These are phyloP conservation scores for Xylariaceae sp. DNA, from an alignment of 2,329 filamentous ascomycete species.

Conservation along the genomic window DNA sequence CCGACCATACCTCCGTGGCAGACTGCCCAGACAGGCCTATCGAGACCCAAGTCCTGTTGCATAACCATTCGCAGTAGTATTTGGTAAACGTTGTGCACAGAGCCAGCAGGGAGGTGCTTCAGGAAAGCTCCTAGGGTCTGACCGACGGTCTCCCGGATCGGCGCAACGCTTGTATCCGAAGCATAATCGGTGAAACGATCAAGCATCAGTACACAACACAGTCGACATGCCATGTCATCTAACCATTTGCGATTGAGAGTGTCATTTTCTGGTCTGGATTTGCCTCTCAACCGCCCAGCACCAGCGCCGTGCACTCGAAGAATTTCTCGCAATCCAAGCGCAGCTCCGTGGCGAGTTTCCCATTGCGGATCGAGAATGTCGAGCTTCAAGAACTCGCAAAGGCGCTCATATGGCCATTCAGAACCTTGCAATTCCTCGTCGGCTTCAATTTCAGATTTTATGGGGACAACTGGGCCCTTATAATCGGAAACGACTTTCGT, in stretches of 20 bases:
- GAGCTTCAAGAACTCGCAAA: slow-evolving; percentile 90
- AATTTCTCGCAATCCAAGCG: slow-evolving; percentile 90
- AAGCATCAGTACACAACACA: slow-evolving; percentile 95
- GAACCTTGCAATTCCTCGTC: slow-evolving; percentile 74
- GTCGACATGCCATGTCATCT: slow-evolving; percentile 88
- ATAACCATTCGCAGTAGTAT: slow-evolving; percentile 88
- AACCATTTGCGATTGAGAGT: slow-evolving; percentile 79
- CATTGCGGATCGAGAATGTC: slow-evolving; percentile 91
- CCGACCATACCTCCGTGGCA: slow-evolving; percentile 99
- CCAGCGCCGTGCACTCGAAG: slow-evolving; percentile 87
- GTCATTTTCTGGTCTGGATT: slow-evolving; percentile 72
- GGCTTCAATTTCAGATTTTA: slow-evolving; percentile 81
- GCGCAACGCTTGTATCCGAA: slow-evolving; percentile 93
- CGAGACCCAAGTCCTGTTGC: slow-evolving; percentile 75
- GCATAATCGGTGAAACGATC: slow-evolving; percentile 98
- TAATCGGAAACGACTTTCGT: slow-evolving; percentile 92
- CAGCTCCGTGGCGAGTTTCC: slow-evolving; percentile 95
- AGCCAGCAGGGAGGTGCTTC: slow-evolving; percentile 74
- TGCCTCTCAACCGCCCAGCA: slow-evolving; percentile 74
- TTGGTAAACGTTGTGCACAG: slow-evolving; percentile 80
- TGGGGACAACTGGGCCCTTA: slow-evolving; percentile 76
- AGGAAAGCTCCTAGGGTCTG: slow-evolving; percentile 89
- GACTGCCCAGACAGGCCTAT: slow-evolving; percentile 82
- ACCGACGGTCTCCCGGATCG: slow-evolving; percentile 91
- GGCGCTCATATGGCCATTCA: slow-evolving; percentile 91